Base-by-base conservation (phyloP, 106 monocot species). In the Platanthera guangdongensis region DNA sequence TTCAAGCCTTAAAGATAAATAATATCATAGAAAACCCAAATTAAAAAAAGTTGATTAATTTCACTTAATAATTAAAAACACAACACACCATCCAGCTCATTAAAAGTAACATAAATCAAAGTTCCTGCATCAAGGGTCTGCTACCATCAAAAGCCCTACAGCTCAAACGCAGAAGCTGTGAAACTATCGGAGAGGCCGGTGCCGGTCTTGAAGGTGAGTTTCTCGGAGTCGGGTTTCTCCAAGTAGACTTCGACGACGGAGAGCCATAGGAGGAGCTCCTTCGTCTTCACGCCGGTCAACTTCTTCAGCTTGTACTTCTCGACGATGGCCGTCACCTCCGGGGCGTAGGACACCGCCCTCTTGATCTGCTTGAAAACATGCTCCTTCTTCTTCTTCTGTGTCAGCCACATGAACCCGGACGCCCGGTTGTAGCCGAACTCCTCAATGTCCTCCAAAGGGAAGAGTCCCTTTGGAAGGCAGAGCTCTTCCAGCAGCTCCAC, bases 331-430 rank as follows among this genome's bases (percentile, higher is more conserved):
- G 65, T 65, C 30, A 65, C 65, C 11, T 65, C 30, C 30, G 65
- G 11, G 12, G 28, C 65, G 18, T 65, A 65, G 7, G 65, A 65
- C 30, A 65, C 65, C 28, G 65, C 28, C 32, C 65, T 65, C 65
- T 65, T 65, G 30, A 65, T 65, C 65, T 65, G 65, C 65, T 65
- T 65, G 65, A 65, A 65, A 1, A 65, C 32, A 13, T 65, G 65
- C 25, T 65, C 86, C 19, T 49, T 68, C 75, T 78, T 60, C 75
- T 84, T 84, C 79, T 82, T 82, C 82, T 87, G 87, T 18, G 60
- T n/a, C 16, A 84, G 63, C 87, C 87, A 87, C 57, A 87, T 75
- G 77, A 83, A 86, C 13, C 86, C 83, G n/a, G 75, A 60, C 8
- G 70, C 14, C 4, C 80, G 79, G 69, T 79, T 81, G 55, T 79